These are phyloP conservation scores for Miscanthus lutarioriparius DNA, from an alignment of 176 grass and related monocot genomes.

Conservation along the genomic window DNA sequence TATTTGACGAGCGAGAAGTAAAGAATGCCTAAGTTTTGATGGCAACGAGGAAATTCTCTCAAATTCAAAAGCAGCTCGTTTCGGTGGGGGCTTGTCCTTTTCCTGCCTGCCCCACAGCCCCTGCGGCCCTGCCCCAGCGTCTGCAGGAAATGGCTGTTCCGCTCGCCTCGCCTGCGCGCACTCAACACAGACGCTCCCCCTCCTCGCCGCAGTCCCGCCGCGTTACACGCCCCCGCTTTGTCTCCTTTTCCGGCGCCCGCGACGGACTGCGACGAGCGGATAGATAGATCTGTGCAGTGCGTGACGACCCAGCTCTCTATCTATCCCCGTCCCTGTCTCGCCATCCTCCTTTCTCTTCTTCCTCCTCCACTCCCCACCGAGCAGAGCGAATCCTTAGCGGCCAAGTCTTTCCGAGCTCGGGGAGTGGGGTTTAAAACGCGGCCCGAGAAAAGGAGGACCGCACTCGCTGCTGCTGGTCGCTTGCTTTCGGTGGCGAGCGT, in stretches of 20 bases:
- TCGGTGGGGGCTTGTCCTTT: slow-evolving; percentile 29
- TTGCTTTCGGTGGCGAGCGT: slow-evolving; percentile 51
- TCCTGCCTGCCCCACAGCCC: background rate
- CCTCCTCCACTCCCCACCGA: background rate
- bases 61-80: slow-evolving; percentile 33
- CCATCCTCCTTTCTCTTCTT: slow-evolving; percentile 4
- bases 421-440: slow-evolving; percentile 29
- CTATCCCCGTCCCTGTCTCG: background rate
- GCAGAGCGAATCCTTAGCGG: slow-evolving; percentile 46
- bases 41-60: too few relatives aligned
- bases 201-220: background rate
- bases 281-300: slow-evolving; percentile 34
- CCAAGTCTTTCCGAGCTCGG: slow-evolving; percentile 39
- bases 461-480: slow-evolving; percentile 11
- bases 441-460: slow-evolving; percentile 28
- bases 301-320: background rate
- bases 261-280: slow-evolving; percentile 16
- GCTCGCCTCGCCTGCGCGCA: background rate
- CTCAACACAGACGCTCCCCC: background rate
- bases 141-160: too few relatives aligned
- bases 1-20: too few relatives aligned
- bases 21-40: too few relatives aligned
- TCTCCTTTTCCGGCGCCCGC: slow-evolving; percentile 12
- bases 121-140: background rate
- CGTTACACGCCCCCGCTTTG: background rate